These are phyloP conservation scores for Candida bentonensis DNA, from an alignment of 805 yeast genomes.

Conservation along the genomic window DNA sequence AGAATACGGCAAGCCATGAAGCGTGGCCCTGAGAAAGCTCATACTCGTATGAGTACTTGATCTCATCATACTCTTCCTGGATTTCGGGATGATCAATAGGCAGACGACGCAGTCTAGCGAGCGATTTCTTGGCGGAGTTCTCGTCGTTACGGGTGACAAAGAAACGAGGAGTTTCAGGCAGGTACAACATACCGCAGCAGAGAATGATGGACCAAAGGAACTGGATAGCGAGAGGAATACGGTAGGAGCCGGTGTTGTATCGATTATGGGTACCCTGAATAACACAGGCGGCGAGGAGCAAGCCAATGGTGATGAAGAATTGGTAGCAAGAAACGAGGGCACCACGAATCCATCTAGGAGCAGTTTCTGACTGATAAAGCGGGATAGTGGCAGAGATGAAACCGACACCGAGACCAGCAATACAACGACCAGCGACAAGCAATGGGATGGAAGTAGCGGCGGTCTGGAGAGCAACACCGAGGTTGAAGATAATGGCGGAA, in stretches of 20 bases:
- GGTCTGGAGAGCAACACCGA: constrained; percentile 63
- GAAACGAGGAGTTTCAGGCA: constrained; percentile 74
- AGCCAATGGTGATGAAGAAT: constrained; percentile 59
- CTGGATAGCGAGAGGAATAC: constrained; percentile 70
- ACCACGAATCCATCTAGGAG: constrained; percentile 70
- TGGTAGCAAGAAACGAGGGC: constrained; percentile 65
- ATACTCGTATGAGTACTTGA: constrained; percentile 38
- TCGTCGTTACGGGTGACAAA: constrained; percentile 52
- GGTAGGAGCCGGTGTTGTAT: constrained; percentile 5
- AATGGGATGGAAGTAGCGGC: constrained; percentile 34
- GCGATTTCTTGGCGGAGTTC: constrained; percentile 50
- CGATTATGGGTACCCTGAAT: constrained; percentile 52
- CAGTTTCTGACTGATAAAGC: constrained; percentile 63
- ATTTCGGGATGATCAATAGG: constrained; percentile 21
- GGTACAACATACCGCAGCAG: constrained; percentile 51
- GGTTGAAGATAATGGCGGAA: constrained; percentile 38
- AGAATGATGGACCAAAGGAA: constrained; percentile 72
- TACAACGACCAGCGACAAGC: constrained; percentile 56
- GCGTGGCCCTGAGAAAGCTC: constrained; percentile 34
- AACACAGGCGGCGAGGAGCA: constrained; percentile 54
- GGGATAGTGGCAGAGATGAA: constrained; percentile 65
- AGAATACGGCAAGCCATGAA: constrained; percentile 14
- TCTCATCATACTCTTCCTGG: constrained; percentile 31
- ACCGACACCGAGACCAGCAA: constrained; percentile 72
- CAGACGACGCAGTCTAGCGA: constrained; percentile 54